Percentiles rank a stretch among this genome's conserved stretches.
These are phyloP conservation scores for Urochloa ruziziensis DNA, from an alignment of 176 grass and related monocot species.

Conservation along the genomic window DNA sequence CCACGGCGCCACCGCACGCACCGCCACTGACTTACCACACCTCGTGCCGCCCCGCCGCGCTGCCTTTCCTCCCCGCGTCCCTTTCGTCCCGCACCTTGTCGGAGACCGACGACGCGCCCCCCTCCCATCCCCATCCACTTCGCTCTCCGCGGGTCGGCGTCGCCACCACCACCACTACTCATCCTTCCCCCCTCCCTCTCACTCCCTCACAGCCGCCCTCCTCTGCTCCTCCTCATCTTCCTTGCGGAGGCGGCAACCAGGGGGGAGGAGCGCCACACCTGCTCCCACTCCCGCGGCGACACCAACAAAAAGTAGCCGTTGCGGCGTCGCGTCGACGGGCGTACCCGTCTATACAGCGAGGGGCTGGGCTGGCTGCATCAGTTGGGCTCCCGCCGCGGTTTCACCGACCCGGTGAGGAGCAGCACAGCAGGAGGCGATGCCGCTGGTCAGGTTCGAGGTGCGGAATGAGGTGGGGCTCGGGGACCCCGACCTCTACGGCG, in stretches of 20 bases:
- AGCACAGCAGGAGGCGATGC: slow-evolving; percentile 44
- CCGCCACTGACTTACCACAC: not conserved
- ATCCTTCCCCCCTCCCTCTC: not conserved
- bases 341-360: not conserved
- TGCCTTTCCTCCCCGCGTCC: slow-evolving; percentile 24
- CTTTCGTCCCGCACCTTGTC: slow-evolving; percentile 52
- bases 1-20: not conserved
- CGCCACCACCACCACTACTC: slow-evolving; percentile 4
- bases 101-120: slow-evolving; percentile 55
- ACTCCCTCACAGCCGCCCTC: not conserved
- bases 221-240: slow-evolving; percentile 40
- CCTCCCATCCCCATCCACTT: not conserved
- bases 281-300: slow-evolving; percentile 18
- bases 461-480: slow-evolving; percentile 91
- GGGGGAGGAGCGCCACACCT: too few relatives aligned
- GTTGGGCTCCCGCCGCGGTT: not conserved
- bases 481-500: slow-evolving; percentile 68
- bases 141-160: slow-evolving; percentile 7
- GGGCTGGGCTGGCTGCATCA: not conserved
- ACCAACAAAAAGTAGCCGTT: slow-evolving; percentile 31
- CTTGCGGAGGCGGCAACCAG: slow-evolving; percentile 70
- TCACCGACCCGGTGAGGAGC: not conserved
- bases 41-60: slow-evolving; percentile 33
- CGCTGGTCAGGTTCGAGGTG: slow-evolving; percentile 85
- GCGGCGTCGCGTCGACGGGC: slow-evolving; percentile 30